Base-by-base conservation (phyloP, 2,329 filamentous ascomycete species). In the Stagonosporopsis rhizophila region DNA sequence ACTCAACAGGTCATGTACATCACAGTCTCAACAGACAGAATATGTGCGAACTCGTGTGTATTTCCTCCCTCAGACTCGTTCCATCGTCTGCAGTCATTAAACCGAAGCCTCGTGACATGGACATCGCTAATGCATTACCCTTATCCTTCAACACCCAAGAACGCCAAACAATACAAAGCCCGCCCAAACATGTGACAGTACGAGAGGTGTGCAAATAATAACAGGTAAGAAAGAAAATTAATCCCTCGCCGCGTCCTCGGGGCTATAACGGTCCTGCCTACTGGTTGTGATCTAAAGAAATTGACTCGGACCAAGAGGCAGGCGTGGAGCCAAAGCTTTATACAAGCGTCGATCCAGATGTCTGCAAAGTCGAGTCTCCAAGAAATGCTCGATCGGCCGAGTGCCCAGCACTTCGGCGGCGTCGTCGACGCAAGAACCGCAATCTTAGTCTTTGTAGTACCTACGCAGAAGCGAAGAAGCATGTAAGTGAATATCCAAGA, bases 401-500 rank as follows among this genome's bases (percentile, higher is more conserved):
- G 53, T 47, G 53, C 53, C 14, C 53, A 56, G 53, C 53, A 52
- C 53, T 25, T 32, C 42, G 53, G 27, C 30, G 41, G 17, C 46
- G 48, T n/a, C 46, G 48, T 6, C 52, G 40, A 37, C 41, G 47
- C 56, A 61, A 63, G 52, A 69, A 65, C 20, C 59, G 59, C 59
- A 69, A 56, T 56, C 61, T 61, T 47, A 72, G 63, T 59, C 60
- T 60, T n/a, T 64, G 59, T 55, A 64, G 57, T 54, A 67, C 56
- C 61, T 67, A 58, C 54, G 63, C 64, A 52, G 49, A 64, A 71
- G 63, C 63, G 54, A 62, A 67, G 63, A 61, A 54, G 46, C 59
- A 65, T 61, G 64, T 69, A 71, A 69, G 62, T 66, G 56, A 66
- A 64, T 63, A 46, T 61, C 44, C 56, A 65, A 65, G 47, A 54